Percentiles rank a stretch among this genome's conserved stretches.
These are phyloP conservation scores for Aureobasidium vineae DNA, from an alignment of 2,329 filamentous ascomycete genomes.

Conservation along the genomic window DNA sequence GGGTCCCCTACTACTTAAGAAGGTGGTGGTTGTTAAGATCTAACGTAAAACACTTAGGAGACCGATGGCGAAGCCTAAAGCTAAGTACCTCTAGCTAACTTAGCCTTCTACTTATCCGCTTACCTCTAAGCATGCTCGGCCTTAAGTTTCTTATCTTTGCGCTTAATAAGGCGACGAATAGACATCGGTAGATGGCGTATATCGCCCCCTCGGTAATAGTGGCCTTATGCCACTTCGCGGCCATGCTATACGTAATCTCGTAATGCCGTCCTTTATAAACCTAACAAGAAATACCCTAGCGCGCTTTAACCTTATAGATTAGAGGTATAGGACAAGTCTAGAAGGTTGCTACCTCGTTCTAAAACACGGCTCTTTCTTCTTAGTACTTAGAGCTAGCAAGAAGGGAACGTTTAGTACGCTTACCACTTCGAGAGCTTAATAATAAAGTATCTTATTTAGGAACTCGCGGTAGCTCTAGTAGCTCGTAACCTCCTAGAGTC, in stretches of 20 bases:
- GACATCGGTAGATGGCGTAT: not conserved
- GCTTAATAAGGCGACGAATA: not conserved
- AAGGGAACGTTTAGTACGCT: not conserved
- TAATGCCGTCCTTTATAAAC: slow-evolving; percentile 6
- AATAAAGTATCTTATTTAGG: not conserved
- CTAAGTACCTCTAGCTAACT: no score
- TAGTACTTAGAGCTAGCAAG: not conserved
- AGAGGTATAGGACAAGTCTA: not conserved
- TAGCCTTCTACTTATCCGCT: slow-evolving; percentile 2
- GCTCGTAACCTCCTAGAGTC: not conserved
- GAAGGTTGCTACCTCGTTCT: not conserved
- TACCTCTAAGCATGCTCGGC: not conserved
- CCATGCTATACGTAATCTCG: not conserved
- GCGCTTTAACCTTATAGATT: not conserved
- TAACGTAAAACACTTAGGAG: slow-evolving; percentile 3
- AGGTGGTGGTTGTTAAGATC: not conserved
- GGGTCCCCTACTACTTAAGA: no score
- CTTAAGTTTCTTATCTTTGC: not conserved
- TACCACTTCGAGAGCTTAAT: not conserved
- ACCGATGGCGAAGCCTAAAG: slow-evolving; percentile 1
- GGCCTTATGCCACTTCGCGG: not conserved
- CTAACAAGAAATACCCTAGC: not conserved
- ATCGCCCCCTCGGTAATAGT: not conserved
- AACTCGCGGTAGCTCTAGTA: not conserved
- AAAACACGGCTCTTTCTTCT: not conserved